A percentile compares a stretch with the other conserved stretches of the same genome.
These are phyloP conservation scores for Picochlorum costavermella DNA, from an alignment of 139 green algal genomes.

Conservation along the genomic window DNA sequence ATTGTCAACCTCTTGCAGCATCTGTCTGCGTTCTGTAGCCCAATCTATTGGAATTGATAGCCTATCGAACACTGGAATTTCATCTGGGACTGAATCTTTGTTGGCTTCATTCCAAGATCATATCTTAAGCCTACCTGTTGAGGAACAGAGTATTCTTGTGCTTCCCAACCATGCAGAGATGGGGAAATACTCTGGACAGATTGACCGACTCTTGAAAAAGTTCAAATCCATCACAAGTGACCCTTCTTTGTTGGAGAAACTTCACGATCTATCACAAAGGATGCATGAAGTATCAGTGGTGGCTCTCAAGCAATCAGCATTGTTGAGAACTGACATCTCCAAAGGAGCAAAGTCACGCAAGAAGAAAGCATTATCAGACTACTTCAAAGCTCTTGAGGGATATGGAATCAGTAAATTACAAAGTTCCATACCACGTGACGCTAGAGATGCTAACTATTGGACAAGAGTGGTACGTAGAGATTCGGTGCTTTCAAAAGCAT, in stretches of 20 bases:
- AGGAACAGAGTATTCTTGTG: too few relatives aligned
- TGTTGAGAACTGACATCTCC: constrained; percentile 41
- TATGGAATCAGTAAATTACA: constrained; percentile 53
- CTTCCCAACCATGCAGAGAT: too few relatives aligned
- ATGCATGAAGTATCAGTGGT: constrained; percentile 46
- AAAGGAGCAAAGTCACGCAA: constrained; percentile 74
- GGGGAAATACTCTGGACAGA: too few relatives aligned
- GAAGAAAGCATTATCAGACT: constrained; percentile 76
- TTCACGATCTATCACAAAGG: constrained; percentile 2
- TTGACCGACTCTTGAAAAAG: too few relatives aligned
- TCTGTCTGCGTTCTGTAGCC: neutral
- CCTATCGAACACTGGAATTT: neutral
- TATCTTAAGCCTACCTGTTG: too few relatives aligned
- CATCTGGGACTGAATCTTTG: too few relatives aligned
- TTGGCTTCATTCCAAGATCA: too few relatives aligned
- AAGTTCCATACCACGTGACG: constrained; percentile 46
- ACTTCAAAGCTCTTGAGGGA: constrained; percentile 49
- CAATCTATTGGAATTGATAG: neutral
- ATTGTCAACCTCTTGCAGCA: constrained; percentile 7
- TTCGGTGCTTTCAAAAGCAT: neutral
- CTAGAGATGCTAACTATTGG: constrained; percentile 39
- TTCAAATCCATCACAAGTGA: too few relatives aligned
- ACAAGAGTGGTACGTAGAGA: constrained; percentile 26
- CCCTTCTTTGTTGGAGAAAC: too few relatives aligned
- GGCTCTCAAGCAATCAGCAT: constrained; percentile 38